phyloP scores from a whole-genome alignment of 2,329 filamentous ascomycete genomes.

The Hypoxylon sp. region DNA sequence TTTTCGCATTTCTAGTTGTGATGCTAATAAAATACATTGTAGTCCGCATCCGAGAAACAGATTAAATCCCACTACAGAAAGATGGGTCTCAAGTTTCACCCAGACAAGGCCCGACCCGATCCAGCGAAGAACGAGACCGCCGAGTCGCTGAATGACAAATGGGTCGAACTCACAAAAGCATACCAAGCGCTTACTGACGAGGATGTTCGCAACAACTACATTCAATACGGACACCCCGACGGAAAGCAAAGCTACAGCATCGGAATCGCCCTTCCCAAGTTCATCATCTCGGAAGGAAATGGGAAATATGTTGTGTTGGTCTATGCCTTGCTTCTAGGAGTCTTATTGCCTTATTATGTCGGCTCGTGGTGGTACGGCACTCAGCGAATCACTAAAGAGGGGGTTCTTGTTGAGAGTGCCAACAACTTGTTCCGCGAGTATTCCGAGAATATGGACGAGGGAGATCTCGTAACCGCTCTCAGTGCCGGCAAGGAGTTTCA shows the following conservation, averaged over 20 bases:
- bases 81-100: slow-evolving; percentile 86
- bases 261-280: slow-evolving; percentile 92
- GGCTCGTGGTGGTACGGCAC: slow-evolving; percentile 99
- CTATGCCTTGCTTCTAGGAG: slow-evolving; percentile 87
- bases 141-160: slow-evolving; percentile 84
- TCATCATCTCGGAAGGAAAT: slow-evolving; percentile 91
- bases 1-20: slow-evolving; percentile 22
- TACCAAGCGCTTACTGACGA: slow-evolving; percentile 98
- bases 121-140: slow-evolving; percentile 86
- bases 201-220: slow-evolving; percentile 95
- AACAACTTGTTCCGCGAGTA: slow-evolving; percentile 96
- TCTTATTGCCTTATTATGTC: slow-evolving; percentile 90
- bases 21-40: slow-evolving; percentile 13
- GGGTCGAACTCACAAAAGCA: slow-evolving; percentile 95
- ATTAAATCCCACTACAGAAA: slow-evolving; percentile 93
- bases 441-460: slow-evolving; percentile 81
- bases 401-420: slow-evolving; percentile 89
- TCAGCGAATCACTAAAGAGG: slow-evolving; percentile 91
- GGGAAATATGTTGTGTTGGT: slow-evolving; percentile 94
- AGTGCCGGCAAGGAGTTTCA: slow-evolving; percentile 89
- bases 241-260: slow-evolving; percentile 99
- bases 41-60: slow-evolving; percentile 82
- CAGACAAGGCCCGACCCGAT: slow-evolving; percentile 90
- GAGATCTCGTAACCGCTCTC: slow-evolving; percentile 80
- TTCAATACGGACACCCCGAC: slow-evolving; percentile 95